Evolutionary conservation across 768 basidiomycete genomes (phyloP).

Genomic region (Brasilioporus rufonigricans): DNA sequence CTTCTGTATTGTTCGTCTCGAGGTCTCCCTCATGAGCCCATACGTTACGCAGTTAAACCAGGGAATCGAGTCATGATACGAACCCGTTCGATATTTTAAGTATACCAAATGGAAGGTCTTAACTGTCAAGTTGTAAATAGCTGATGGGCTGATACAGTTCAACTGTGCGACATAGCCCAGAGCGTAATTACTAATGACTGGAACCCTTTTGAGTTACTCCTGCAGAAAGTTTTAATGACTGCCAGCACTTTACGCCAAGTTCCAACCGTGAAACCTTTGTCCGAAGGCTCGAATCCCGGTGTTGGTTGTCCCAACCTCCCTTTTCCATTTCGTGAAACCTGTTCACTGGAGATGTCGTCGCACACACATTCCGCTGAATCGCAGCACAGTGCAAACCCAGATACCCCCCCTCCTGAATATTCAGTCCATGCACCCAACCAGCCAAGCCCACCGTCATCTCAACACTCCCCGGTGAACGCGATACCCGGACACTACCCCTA

Average conservation of each 20-base stretch:
- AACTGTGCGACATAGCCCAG: too few species aligned
- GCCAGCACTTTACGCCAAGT: neutral
- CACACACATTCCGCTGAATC: conserved; percentile 12
- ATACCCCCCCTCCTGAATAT: conserved; percentile 31
- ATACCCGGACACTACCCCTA: conserved; percentile 15
- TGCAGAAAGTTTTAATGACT: neutral
- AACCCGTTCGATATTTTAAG: neutral
- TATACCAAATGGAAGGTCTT: too few species aligned
- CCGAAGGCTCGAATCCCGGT: neutral
- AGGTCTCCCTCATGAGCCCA: neutral
- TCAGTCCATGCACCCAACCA: conserved; percentile 18
- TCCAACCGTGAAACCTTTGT: neutral
- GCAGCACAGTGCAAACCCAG: conserved; percentile 24
- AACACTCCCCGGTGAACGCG: conserved; percentile 9
- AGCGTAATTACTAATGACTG: too few species aligned
- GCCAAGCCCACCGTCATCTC: conserved; percentile 18
- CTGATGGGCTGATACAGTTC: too few species aligned
- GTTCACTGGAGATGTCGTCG: conserved; percentile 11
- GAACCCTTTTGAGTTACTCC: neutral
- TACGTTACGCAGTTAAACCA: neutral
- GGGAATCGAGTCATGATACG: neutral
- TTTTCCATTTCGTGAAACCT: neutral
- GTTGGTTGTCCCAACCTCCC: neutral
- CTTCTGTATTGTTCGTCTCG: neutral
- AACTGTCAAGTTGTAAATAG: too few species aligned